These are phyloP conservation scores for Theobroma grandiflorum DNA, from an alignment of 441 rosid genomes.

Conservation along the genomic window DNA sequence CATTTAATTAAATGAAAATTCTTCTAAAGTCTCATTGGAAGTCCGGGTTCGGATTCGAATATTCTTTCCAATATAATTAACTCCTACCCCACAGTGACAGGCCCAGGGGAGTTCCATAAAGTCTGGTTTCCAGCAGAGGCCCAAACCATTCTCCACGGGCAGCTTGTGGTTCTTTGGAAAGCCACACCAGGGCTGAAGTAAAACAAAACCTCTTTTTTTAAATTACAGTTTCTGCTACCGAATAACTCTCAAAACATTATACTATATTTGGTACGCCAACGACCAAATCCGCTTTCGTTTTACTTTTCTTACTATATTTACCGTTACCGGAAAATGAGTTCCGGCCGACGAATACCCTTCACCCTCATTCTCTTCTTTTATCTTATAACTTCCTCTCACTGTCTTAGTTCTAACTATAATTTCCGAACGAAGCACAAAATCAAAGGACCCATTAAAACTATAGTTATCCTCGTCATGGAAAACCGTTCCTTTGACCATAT, in stretches of 20 bases:
- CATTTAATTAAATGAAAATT: too few relatives aligned
- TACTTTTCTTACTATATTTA: not conserved
- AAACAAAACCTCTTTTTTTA: not conserved
- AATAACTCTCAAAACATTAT: not conserved
- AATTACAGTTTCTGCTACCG: not conserved
- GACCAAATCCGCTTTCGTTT: not conserved
- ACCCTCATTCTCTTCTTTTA: slow-evolving; percentile 45
- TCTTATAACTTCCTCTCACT: slow-evolving; percentile 61
- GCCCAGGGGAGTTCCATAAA: not conserved
- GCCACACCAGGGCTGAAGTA: too few relatives aligned
- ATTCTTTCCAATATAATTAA: too few relatives aligned
- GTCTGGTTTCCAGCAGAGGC: not conserved
- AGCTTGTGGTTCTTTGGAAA: not conserved
- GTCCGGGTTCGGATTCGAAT: too few relatives aligned
- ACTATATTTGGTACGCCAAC: not conserved
- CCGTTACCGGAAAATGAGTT: slow-evolving; percentile 44
- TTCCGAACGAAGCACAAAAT: slow-evolving; percentile 48
- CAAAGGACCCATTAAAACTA: slow-evolving; percentile 89
- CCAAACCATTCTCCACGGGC: not conserved
- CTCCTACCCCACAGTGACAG: not conserved
- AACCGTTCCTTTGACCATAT: slow-evolving; percentile 97
- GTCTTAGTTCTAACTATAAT: slow-evolving; percentile 41
- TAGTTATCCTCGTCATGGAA: slow-evolving; percentile 93
- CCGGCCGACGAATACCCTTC: slow-evolving; percentile 54
- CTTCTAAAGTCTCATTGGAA: too few relatives aligned